These are phyloP conservation scores for Neofusicoccum cordaticola DNA, from an alignment of 2,329 filamentous ascomycete species.

Conservation along the genomic window DNA sequence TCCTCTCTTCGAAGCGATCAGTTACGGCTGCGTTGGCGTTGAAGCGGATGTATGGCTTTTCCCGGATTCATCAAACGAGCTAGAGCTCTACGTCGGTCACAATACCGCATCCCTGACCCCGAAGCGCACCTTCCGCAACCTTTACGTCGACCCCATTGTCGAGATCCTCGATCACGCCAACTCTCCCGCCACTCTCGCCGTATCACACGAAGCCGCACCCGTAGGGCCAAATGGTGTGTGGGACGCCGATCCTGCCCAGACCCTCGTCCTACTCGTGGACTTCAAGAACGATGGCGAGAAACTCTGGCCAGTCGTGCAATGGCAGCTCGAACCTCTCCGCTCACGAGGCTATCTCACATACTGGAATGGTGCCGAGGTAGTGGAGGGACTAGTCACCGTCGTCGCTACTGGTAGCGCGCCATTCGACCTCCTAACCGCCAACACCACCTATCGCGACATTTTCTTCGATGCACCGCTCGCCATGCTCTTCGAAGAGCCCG, in stretches of 20 bases:
- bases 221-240: slow-evolving; percentile 48
- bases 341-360: slow-evolving; percentile 50
- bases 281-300: slow-evolving; percentile 42
- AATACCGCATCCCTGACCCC: slow-evolving; percentile 45
- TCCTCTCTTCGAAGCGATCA: slow-evolving; percentile 55
- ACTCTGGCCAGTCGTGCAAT: slow-evolving; percentile 36
- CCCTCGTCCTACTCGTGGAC: slow-evolving; percentile 53
- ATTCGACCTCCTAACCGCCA: slow-evolving; percentile 46
- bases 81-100: slow-evolving; percentile 57
- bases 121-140: slow-evolving; percentile 47
- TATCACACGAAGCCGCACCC: slow-evolving; percentile 16
- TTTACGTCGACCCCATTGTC: slow-evolving; percentile 55
- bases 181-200: slow-evolving; percentile 21
- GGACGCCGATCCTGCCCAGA: slow-evolving; percentile 47
- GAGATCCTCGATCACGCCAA: slow-evolving; percentile 52
- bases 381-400: slow-evolving; percentile 49
- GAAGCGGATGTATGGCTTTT: slow-evolving; percentile 59
- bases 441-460: slow-evolving; percentile 51
- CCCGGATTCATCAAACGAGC: slow-evolving; percentile 26
- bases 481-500: slow-evolving; percentile 32
- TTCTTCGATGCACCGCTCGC: slow-evolving; percentile 55
- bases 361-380: slow-evolving; percentile 45
- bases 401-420: slow-evolving; percentile 55
- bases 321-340: slow-evolving; percentile 48
- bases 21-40: slow-evolving; percentile 54